Evolutionary conservation across 331 rosid genomes (phyloP), one percentile per base, ranked within the genome.

Genomic region (Pyrus hybrid): DNA sequence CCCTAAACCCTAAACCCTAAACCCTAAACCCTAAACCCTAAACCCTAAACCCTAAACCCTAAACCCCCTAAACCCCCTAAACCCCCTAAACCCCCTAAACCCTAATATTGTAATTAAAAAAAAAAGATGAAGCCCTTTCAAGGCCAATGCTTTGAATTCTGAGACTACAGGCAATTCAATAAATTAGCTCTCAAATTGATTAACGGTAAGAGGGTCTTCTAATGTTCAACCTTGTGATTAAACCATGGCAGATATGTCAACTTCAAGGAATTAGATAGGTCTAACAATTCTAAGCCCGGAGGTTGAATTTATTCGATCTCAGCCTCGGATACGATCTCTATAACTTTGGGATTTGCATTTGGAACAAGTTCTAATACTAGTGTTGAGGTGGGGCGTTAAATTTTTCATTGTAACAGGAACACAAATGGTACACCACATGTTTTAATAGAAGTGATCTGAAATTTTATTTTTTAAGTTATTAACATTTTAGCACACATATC

Each of bases 111-210:
- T 28, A 28, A 28, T 28, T 28, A 28, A 28, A 28, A 28, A 87
- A 93, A 82, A 83, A 58, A 65, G 96, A 89, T 74, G 97, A 95
- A 84, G 93, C 77, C 2, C 85, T 95, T 83, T 92, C 93, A 87
- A 95, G 87, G 82, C 93, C 99, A 26, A 93, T 92, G 37, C 87
- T 95, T 83, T 97, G 98, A 76, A 88, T 95, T 84, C 79, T 95
- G 78, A 86, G 96, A 41, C 70, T 95, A 57, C 98, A 92, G 77
- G 97, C 99, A 71, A 68, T 92, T 80, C 93, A 88, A 78, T 98
- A 95, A 71, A 77, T 88, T 54, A 73, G 83, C 73, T 89, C 87
- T 45, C 22, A 82, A 8, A 62, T 71, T 69, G 81, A 88, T 79
- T 77, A 87, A 65, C 81, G 30, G 75, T 78, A 82, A 53, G 92